A percentile compares a stretch with the other conserved stretches of the same genome.
Conservation (phyloP, 2,329 filamentous ascomycete species). For the Parastagonospora avenae region DNA sequence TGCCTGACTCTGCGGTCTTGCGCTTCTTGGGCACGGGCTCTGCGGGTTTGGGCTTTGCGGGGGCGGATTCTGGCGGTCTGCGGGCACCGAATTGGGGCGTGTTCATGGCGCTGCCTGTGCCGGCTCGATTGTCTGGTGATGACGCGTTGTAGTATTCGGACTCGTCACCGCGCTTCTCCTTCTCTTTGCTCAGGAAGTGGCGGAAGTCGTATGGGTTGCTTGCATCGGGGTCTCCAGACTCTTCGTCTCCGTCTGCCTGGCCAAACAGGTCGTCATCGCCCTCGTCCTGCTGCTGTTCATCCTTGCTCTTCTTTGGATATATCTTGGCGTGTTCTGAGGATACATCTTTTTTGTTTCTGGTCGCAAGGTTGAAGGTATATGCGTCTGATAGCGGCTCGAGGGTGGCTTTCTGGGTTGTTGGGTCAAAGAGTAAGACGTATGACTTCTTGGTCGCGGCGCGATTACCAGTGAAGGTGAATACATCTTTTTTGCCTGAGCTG, state of each 20-base stretch:
- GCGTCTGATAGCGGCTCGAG: slow-evolving; percentile 81
- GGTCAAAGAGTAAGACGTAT: slow-evolving; percentile 73
- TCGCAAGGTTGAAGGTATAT: slow-evolving; percentile 84
- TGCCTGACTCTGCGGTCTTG: slow-evolving; percentile 18
- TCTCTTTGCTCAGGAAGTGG: slow-evolving; percentile 48
- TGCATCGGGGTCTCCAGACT: slow-evolving; percentile 47
- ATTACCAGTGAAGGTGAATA: slow-evolving; percentile 50
- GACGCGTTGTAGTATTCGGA: slow-evolving; percentile 32
- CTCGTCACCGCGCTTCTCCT: slow-evolving; percentile 40
- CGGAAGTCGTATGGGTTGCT: slow-evolving; percentile 57
- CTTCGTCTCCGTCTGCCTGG: slow-evolving; percentile 32
- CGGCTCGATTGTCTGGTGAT: slow-evolving; percentile 37
- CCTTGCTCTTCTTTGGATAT: slow-evolving; percentile 40
- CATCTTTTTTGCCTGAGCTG: slow-evolving; percentile 31
- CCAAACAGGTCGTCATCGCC: slow-evolving; percentile 37
- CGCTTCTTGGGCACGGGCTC: slow-evolving; percentile 34
- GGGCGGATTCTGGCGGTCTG: slow-evolving; percentile 15
- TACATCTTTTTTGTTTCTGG: slow-evolving; percentile 68
- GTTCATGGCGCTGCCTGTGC: slow-evolving; percentile 34
- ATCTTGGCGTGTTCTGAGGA: slow-evolving; percentile 72
- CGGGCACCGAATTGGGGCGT: slow-evolving; percentile 35
- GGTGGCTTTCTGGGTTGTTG: slow-evolving; percentile 74
- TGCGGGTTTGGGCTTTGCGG: slow-evolving; percentile 15
- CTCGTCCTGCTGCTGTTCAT: slow-evolving; percentile 32
- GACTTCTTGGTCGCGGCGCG: slow-evolving; percentile 39